These are phyloP conservation scores for Saccharomycopsis javanensis DNA, from an alignment of 805 yeast genomes.

Conservation along the genomic window DNA sequence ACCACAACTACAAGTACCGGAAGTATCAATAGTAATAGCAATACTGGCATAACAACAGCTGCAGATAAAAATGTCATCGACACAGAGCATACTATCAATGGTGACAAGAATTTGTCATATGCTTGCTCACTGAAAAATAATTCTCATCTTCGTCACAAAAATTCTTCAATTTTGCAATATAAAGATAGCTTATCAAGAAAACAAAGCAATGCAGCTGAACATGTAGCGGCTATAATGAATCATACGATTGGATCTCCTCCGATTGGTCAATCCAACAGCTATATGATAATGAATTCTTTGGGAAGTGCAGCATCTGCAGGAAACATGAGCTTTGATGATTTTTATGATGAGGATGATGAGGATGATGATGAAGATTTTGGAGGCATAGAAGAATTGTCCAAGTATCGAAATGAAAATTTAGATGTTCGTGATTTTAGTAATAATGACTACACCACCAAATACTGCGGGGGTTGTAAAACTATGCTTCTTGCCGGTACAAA, in stretches of 20 bases:
- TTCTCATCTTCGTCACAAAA: not conserved
- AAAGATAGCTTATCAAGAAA: not conserved
- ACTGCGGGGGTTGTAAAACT: conserved; percentile 16
- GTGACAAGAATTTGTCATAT: not conserved
- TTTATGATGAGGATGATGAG: not conserved
- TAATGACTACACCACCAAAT: conserved; percentile 12
- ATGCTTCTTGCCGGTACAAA: conserved; percentile 14
- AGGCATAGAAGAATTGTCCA: not conserved
- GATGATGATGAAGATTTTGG: conserved; percentile 4
- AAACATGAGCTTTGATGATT: not conserved
- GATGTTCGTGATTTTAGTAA: conserved; percentile 14
- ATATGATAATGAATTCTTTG: not conserved
- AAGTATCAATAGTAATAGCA: no score
- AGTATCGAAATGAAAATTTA: conserved; percentile 4
- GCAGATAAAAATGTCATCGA: no score
- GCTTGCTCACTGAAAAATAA: not conserved
- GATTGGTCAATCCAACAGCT: not conserved
- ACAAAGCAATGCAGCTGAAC: not conserved
- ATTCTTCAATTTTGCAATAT: not conserved
- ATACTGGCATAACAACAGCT: no score
- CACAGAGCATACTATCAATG: not conserved
- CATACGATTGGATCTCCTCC: not conserved
- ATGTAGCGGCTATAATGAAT: not conserved
- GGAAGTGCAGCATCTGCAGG: not conserved
- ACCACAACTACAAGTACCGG: no score